phyloP scores from a whole-genome alignment of 2,329 filamentous ascomycete genomes.

The Zarea fungicola region DNA sequence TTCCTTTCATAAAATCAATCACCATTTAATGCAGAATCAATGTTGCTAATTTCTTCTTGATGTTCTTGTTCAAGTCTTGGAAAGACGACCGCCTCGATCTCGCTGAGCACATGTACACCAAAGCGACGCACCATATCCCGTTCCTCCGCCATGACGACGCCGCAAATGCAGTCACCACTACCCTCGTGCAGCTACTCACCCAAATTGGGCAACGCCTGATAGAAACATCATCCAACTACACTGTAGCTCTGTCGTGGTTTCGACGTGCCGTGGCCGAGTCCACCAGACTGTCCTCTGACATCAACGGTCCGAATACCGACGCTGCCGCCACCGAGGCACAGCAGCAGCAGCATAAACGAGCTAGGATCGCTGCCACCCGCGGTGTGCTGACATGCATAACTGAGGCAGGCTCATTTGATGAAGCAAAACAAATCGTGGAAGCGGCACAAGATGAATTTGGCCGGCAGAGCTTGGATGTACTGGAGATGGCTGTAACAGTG shows the following conservation, averaged over 20 bases:
- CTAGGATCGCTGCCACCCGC: background rate
- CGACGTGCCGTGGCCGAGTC: slow-evolving; percentile 1
- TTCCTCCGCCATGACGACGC: too few species aligned
- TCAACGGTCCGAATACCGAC: too few species aligned
- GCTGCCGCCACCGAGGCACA: background rate
- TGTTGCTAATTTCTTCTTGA: background rate
- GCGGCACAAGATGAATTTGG: background rate
- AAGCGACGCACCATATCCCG: slow-evolving; percentile 31
- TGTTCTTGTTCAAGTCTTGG: slow-evolving; percentile 55
- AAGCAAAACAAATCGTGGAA: background rate
- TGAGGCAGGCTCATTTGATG: background rate
- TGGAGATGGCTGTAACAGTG: slow-evolving; percentile 4
- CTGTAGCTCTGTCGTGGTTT: background rate
- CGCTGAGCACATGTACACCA: slow-evolving; percentile 71
- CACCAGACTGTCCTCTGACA: too few species aligned
- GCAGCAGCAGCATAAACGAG: too few species aligned
- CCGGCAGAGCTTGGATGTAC: background rate
- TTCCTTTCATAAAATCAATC: slow-evolving; percentile 7
- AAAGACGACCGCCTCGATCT: slow-evolving; percentile 67
- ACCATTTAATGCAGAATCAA: background rate
- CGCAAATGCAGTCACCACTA: background rate
- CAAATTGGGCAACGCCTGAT: background rate
- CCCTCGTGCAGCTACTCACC: background rate
- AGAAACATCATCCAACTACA: background rate
- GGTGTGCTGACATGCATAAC: background rate